Conservation (phyloP, 148 eudicot genomes). For the Tetragonia tetragonoides region DNA sequence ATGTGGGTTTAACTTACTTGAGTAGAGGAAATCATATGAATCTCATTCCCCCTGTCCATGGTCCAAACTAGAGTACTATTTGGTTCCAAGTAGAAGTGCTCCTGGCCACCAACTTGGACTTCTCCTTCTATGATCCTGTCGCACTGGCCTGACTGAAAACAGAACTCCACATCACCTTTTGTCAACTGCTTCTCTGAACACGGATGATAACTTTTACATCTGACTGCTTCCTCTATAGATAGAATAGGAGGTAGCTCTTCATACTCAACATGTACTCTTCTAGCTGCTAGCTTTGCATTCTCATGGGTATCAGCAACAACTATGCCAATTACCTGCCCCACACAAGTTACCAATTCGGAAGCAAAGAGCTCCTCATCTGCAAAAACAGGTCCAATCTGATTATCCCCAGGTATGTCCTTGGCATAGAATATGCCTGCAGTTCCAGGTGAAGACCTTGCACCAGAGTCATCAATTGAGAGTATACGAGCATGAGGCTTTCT, state of each 20-base stretch:
- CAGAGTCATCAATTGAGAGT: slow-evolving; percentile 74
- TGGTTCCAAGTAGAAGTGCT: slow-evolving; percentile 95
- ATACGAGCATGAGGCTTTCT: slow-evolving; percentile 96
- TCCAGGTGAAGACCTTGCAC: slow-evolving; percentile 73
- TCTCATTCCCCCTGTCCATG: slow-evolving; percentile 86
- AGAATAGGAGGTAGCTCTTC: slow-evolving; percentile 84
- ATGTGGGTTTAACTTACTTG: slow-evolving; percentile 54
- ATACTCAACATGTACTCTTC: slow-evolving; percentile 72
- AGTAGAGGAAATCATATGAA: slow-evolving; percentile 97
- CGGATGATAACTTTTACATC: slow-evolving; percentile 67
- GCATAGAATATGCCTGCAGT: slow-evolving; percentile 76
- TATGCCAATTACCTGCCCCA: slow-evolving; percentile 96
- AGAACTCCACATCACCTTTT: slow-evolving; percentile 78
- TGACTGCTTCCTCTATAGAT: slow-evolving; percentile 80
- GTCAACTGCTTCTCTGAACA: slow-evolving; percentile 56
- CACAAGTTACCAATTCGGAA: slow-evolving; percentile 87
- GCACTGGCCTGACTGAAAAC: slow-evolving; percentile 79
- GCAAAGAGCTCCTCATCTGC: slow-evolving; percentile 93
- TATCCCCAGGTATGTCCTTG: slow-evolving; percentile 81
- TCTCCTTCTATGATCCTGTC: slow-evolving; percentile 90
- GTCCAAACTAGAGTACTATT: slow-evolving; percentile 83
- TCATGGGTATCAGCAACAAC: slow-evolving; percentile 97
- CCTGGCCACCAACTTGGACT: slow-evolving; percentile 92
- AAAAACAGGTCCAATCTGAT: slow-evolving; percentile 68
- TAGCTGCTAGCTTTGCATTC: slow-evolving; percentile 85